phyloP scores from a whole-genome alignment of 768 basidiomycete genomes.

The Kwoniella botswanensis region DNA sequence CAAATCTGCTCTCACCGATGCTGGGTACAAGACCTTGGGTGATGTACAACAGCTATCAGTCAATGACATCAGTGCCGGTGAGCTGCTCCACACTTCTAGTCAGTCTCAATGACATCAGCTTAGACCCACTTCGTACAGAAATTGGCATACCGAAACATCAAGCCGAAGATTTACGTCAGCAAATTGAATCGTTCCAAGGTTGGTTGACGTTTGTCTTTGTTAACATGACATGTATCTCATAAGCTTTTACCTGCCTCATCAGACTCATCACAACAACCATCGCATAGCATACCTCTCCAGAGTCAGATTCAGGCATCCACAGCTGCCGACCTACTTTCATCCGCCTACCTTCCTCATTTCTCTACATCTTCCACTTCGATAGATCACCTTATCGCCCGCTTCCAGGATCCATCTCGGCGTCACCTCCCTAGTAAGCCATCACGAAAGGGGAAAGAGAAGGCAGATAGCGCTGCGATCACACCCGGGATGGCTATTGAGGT shows the following conservation, averaged over 20 bases:
- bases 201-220: slow-evolving; percentile 4
- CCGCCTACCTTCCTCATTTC: slow-evolving; percentile 24
- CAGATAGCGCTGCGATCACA: slow-evolving; percentile 28
- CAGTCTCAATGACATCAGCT: no score
- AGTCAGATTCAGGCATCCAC: slow-evolving; percentile 33
- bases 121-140: slow-evolving; percentile 25
- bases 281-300: background rate
- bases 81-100: slow-evolving; percentile 5
- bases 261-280: background rate
- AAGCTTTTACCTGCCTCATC: slow-evolving; percentile 12
- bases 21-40: slow-evolving; percentile 38
- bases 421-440: background rate
- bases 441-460: slow-evolving; percentile 23
- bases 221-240: background rate
- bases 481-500: slow-evolving; percentile 54
- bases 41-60: slow-evolving; percentile 34
- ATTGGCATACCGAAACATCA: slow-evolving; percentile 33
- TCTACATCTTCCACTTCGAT: slow-evolving; percentile 42
- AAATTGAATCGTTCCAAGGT: slow-evolving; percentile 35
- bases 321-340: slow-evolving; percentile 32
- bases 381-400: slow-evolving; percentile 42
- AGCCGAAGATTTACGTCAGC: slow-evolving; percentile 46
- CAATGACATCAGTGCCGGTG: slow-evolving; percentile 44
- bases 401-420: background rate
- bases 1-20: slow-evolving; percentile 40